Conservation (phyloP, 2,329 filamentous ascomycete species). For the Aureobasidium vineae region DNA sequence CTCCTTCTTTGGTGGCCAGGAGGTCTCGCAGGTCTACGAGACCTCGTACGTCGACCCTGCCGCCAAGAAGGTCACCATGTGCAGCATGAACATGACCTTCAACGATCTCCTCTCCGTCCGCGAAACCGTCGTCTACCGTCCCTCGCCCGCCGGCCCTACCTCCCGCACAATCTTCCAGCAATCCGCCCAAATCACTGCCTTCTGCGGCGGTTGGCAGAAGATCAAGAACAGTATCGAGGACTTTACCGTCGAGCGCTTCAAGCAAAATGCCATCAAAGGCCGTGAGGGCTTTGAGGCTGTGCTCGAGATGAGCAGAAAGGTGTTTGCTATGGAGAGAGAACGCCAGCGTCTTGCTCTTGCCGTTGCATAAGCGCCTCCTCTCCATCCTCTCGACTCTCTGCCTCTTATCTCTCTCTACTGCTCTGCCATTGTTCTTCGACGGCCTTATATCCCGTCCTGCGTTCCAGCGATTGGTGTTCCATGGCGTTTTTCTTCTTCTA, state of each 20-base stretch:
- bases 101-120: constrained; percentile 86
- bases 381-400: background rate
- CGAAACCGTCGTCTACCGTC: constrained; percentile 87
- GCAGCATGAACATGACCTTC: constrained; percentile 91
- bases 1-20: constrained; percentile 72
- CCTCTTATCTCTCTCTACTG: background rate
- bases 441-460: constrained; percentile 11
- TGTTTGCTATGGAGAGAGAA: constrained; percentile 86
- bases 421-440: constrained; percentile 1
- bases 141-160: constrained; percentile 47
- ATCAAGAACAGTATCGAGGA: constrained; percentile 97
- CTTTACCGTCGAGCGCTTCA: constrained; percentile 80
- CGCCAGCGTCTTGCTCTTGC: constrained; percentile 40
- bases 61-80: constrained; percentile 89
- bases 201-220: constrained; percentile 96
- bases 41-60: constrained; percentile 88
- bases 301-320: constrained; percentile 85
- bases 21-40: constrained; percentile 89
- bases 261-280: constrained; percentile 86
- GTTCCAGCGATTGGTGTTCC: constrained; percentile 25
- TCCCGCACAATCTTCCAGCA: constrained; percentile 78
- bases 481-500: background rate
- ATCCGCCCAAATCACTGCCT: constrained; percentile 85
- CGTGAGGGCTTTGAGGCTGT: constrained; percentile 95
- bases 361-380: background rate